phyloP scores from a whole-genome alignment of 2,329 filamentous ascomycete species.

The Alternaria tenuissima region DNA sequence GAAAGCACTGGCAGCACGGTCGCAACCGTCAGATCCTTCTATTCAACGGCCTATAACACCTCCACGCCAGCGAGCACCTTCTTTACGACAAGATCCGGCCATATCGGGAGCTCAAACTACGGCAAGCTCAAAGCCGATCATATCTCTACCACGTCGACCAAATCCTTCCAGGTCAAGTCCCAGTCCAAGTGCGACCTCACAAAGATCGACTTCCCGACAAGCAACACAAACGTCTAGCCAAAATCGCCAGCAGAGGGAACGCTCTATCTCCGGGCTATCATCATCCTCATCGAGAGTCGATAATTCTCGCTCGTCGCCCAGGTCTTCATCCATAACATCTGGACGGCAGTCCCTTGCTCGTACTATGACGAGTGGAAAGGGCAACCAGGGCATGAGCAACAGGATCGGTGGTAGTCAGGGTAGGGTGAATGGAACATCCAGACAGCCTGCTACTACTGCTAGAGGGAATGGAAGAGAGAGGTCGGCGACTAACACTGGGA shows the following conservation, averaged over 20 bases:
- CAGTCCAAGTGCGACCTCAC: neutral
- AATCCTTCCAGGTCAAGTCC: neutral
- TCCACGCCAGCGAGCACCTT: constrained; percentile 8
- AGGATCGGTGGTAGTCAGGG: constrained; percentile 9
- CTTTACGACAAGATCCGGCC: constrained; percentile 13
- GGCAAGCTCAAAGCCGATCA: neutral
- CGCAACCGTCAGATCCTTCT: neutral
- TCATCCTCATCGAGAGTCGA: neutral
- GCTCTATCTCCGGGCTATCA: constrained; percentile 11
- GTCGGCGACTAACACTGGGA: neutral
- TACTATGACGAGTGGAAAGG: constrained; percentile 32
- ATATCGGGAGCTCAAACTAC: neutral
- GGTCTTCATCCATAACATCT: neutral
- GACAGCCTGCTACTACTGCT: neutral
- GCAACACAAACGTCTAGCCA: neutral
- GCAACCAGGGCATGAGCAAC: constrained; percentile 24
- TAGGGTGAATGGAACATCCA: neutral
- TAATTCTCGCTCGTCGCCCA: neutral
- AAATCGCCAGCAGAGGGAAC: constrained; percentile 10
- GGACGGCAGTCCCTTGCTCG: constrained; percentile 22
- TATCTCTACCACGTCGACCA: constrained; percentile 3
- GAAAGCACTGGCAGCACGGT: neutral
- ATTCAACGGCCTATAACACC: constrained; percentile 11
- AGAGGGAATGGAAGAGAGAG: neutral
- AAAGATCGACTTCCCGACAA: constrained; percentile 7